A percentile compares a stretch with the other conserved stretches of the same genome.
phyloP scores from a whole-genome alignment of 495 filamentous ascomycete species.

The Delitschia confertaspora region DNA sequence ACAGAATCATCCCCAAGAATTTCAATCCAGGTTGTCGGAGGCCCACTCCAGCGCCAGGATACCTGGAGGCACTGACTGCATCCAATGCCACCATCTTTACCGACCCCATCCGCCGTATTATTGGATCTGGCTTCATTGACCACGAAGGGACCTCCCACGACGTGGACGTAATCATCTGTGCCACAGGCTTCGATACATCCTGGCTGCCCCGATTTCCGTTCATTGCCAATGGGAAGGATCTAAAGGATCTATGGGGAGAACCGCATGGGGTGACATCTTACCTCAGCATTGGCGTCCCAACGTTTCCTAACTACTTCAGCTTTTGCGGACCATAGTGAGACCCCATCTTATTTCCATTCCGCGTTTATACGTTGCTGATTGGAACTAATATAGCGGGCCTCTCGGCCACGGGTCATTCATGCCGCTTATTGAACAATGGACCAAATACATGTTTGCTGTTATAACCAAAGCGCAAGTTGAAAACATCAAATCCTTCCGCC shows the following conservation, averaged over 20 bases:
- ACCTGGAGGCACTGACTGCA: constrained; percentile 33
- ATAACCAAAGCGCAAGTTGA: constrained; percentile 32
- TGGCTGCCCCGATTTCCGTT: constrained; percentile 36
- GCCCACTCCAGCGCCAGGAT: constrained; percentile 34
- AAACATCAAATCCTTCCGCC: constrained; percentile 34
- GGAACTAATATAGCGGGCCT: constrained; percentile 23
- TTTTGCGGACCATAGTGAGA: constrained; percentile 31
- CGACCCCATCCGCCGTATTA: constrained; percentile 28
- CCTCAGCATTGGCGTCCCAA: constrained; percentile 30
- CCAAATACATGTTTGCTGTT: constrained; percentile 33
- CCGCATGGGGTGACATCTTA: constrained; percentile 29
- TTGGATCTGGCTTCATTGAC: constrained; percentile 30
- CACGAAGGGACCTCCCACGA: constrained; percentile 30
- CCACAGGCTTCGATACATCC: constrained; percentile 37
- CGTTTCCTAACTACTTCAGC: constrained; percentile 33
- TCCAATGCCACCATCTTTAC: constrained; percentile 34
- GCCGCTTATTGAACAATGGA: constrained; percentile 36
- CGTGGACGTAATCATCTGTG: constrained; percentile 36
- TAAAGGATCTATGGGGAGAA: constrained; percentile 30
- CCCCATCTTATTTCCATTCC: background rate
- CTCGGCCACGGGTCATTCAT: constrained; percentile 35
- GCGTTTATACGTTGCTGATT: background rate
- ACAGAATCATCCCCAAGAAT: constrained; percentile 34
- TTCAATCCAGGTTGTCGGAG: constrained; percentile 36
- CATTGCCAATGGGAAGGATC: constrained; percentile 27